Evolutionary conservation across 1,284 basidiomycete genomes (phyloP).

Genomic region (Malassezia caprae): DNA sequence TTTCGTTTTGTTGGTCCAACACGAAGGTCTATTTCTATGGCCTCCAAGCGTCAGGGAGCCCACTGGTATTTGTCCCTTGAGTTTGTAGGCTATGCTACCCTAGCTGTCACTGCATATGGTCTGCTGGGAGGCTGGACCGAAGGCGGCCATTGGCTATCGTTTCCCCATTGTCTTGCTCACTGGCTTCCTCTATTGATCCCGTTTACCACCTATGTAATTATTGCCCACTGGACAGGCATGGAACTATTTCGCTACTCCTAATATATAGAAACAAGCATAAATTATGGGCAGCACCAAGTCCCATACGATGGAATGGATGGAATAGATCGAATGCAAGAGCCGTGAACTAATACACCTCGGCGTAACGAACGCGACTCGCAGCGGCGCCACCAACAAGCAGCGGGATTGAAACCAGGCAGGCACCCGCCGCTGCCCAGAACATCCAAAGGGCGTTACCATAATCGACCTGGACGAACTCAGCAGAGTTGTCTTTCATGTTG

Average conservation of each 20-base stretch:
- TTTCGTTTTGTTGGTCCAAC: neutral
- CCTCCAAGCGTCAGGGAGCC: neutral
- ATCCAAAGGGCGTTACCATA: slow-evolving; percentile 45
- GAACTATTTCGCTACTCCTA: slow-evolving; percentile 10
- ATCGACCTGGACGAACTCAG: slow-evolving; percentile 20
- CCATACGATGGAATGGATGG: neutral
- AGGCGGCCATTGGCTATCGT: neutral
- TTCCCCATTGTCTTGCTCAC: slow-evolving; percentile 18
- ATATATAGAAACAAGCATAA: neutral
- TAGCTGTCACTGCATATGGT: neutral
- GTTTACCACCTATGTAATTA: slow-evolving; percentile 34
- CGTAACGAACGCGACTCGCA: slow-evolving; percentile 4
- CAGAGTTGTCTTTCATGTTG: slow-evolving; percentile 19
- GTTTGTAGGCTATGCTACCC: neutral
- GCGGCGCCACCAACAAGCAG: neutral
- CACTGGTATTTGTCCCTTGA: neutral
- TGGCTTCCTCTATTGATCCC: slow-evolving; percentile 37
- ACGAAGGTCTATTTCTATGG: neutral
- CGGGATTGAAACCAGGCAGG: slow-evolving; percentile 26
- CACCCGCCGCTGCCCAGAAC: slow-evolving; percentile 33
- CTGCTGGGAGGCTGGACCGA: slow-evolving; percentile 8
- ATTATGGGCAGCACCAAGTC: neutral
- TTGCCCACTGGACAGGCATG: slow-evolving; percentile 37
- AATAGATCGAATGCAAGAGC: too few species aligned
- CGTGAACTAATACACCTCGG: neutral